Conservation (phyloP, 768 basidiomycete species). For the Mycena belliarum region DNA sequence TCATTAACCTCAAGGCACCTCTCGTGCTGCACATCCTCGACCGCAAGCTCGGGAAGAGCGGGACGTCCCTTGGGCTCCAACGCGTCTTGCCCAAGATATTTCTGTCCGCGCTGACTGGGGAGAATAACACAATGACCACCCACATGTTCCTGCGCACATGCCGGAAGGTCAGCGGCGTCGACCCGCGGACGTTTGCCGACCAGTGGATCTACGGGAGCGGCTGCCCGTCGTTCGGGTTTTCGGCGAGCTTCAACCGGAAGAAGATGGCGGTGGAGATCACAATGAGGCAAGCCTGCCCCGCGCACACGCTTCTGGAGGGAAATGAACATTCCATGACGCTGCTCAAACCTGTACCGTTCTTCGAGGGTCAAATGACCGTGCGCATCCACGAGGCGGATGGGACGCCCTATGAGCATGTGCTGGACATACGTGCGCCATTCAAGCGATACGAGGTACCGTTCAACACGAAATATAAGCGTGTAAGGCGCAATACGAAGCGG, state of each 20-base stretch:
- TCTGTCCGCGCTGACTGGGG: slow-evolving; percentile 89
- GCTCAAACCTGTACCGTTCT: slow-evolving; percentile 84
- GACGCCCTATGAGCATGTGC: slow-evolving; percentile 96
- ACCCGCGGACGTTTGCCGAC: slow-evolving; percentile 89
- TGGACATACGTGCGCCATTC: slow-evolving; percentile 83
- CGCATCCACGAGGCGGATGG: slow-evolving; percentile 99
- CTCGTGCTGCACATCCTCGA: slow-evolving; percentile 97
- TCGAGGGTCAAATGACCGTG: slow-evolving; percentile 99
- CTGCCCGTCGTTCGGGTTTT: slow-evolving; percentile 88
- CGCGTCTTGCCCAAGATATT: slow-evolving; percentile 95
- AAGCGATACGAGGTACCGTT: slow-evolving; percentile 98
- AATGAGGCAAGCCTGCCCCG: slow-evolving; percentile 87
- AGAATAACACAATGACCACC: slow-evolving; percentile 87
- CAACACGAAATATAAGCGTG: slow-evolving; percentile 97
- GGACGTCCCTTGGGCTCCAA: slow-evolving; percentile 90
- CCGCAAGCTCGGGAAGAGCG: slow-evolving; percentile 89
- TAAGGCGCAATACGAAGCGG: slow-evolving; percentile 94
- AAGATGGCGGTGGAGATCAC: slow-evolving; percentile 98
- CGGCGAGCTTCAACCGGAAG: slow-evolving; percentile 93
- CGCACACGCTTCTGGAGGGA: slow-evolving; percentile 68
- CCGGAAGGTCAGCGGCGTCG: slow-evolving; percentile 90
- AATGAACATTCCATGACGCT: slow-evolving; percentile 64
- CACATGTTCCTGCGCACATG: slow-evolving; percentile 89
- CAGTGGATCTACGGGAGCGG: slow-evolving; percentile 99
- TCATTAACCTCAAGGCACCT: slow-evolving; percentile 93